phyloP scores from a whole-genome alignment of 2,329 filamentous ascomycete species.

The Macrophomina pseudophaseolina region DNA sequence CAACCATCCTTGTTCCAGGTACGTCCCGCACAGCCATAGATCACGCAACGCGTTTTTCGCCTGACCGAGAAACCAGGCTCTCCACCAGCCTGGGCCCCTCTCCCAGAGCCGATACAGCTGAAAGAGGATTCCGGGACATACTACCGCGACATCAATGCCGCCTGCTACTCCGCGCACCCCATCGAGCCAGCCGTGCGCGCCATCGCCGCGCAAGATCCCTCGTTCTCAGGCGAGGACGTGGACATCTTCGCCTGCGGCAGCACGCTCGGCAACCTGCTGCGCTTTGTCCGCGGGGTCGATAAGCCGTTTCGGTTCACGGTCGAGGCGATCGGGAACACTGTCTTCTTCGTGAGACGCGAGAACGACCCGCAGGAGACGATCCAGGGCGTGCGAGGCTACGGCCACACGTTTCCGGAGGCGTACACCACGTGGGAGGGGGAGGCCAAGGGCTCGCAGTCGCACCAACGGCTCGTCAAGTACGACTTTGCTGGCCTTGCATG shows the following conservation, averaged over 20 bases:
- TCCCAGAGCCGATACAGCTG: slow-evolving; percentile 40
- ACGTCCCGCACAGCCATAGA: no score
- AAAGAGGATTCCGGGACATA: slow-evolving; percentile 55
- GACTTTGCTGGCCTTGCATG: slow-evolving; percentile 58
- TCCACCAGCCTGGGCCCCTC: slow-evolving; percentile 59
- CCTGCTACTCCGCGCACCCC: slow-evolving; percentile 55
- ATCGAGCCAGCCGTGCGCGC: slow-evolving; percentile 57
- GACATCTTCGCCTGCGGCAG: slow-evolving; percentile 67
- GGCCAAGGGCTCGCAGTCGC: slow-evolving; percentile 61
- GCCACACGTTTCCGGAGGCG: slow-evolving; percentile 69
- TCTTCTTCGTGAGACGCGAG: slow-evolving; percentile 69
- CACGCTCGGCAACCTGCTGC: slow-evolving; percentile 65
- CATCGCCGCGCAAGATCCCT: slow-evolving; percentile 46
- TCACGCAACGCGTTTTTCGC: no score
- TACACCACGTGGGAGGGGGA: slow-evolving; percentile 68
- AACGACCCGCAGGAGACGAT: slow-evolving; percentile 65
- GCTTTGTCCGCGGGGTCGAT: slow-evolving; percentile 56
- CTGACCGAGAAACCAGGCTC: slow-evolving; percentile 44
- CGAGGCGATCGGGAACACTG: slow-evolving; percentile 60
- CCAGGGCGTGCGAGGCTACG: slow-evolving; percentile 62
- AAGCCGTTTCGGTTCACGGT: slow-evolving; percentile 64
- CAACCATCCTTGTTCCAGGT: slow-evolving; percentile 55
- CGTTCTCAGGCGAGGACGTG: slow-evolving; percentile 44
- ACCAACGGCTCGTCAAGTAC: slow-evolving; percentile 68
- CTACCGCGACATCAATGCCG: slow-evolving; percentile 62